Percentiles rank a stretch among this genome's conserved stretches.
Conservation (phyloP, 2,329 filamentous ascomycete species). For the Sporothrix protearum region DNA sequence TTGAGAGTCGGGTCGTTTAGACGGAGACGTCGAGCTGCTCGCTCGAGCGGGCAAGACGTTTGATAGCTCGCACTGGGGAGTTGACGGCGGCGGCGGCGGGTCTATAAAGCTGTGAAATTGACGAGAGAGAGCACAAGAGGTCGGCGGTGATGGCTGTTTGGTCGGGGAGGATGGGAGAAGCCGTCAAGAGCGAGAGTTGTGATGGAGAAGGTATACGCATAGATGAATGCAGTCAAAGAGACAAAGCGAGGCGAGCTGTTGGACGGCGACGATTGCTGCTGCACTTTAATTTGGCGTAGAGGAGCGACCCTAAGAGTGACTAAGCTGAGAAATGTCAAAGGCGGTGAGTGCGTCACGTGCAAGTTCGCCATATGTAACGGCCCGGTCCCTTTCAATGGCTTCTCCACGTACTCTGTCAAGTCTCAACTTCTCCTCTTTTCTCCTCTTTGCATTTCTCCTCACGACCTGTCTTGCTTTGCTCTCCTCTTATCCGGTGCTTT, state of each 20-base stretch:
- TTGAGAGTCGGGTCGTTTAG: neutral
- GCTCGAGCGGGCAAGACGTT: neutral
- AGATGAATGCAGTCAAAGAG: neutral
- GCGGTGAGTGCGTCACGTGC: neutral
- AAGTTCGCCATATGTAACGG: neutral
- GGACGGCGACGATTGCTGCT: neutral
- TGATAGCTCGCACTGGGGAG: neutral
- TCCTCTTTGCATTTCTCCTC: conserved; percentile 13
- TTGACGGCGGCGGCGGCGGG: neutral
- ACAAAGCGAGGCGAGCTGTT: neutral
- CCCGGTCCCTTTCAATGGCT: neutral
- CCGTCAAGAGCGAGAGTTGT: neutral
- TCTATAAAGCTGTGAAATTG: neutral
- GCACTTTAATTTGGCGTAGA: neutral
- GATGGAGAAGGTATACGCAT: neutral
- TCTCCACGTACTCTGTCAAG: neutral
- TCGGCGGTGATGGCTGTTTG: neutral
- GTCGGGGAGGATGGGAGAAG: neutral
- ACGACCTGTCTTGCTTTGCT: neutral
- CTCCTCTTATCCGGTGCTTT: neutral
- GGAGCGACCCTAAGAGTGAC: neutral
- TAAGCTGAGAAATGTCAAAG: neutral
- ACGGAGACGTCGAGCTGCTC: neutral
- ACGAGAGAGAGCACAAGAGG: neutral
- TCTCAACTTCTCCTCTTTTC: conserved; percentile 3